These are phyloP conservation scores for Cladobotryum protrusum DNA, from an alignment of 2,329 filamentous ascomycete species.

Conservation along the genomic window DNA sequence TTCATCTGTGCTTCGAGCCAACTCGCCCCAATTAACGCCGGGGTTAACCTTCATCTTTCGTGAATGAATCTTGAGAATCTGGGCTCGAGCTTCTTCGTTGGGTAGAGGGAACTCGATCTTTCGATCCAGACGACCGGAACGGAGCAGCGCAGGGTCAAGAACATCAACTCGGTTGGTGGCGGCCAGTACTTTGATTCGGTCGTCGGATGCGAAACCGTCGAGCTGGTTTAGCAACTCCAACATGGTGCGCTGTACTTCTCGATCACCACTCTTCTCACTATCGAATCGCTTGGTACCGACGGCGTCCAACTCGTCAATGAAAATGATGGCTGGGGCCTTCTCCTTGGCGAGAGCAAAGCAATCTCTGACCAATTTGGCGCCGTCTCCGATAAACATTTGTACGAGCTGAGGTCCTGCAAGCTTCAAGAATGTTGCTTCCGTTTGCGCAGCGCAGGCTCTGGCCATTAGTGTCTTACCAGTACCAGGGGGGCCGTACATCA, in stretches of 20 bases:
- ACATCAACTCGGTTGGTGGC: slow-evolving; percentile 94
- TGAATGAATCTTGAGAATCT: slow-evolving; percentile 96
- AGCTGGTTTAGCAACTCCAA: slow-evolving; percentile 97
- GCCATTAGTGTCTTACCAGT: slow-evolving; percentile 90
- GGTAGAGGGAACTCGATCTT: slow-evolving; percentile 98
- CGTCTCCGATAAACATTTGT: slow-evolving; percentile 99
- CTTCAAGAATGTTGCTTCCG: slow-evolving; percentile 97
- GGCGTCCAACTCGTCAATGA: slow-evolving; percentile 97
- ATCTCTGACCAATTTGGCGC: slow-evolving; percentile 94
- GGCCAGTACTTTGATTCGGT: slow-evolving; percentile 92
- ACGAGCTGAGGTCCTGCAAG: slow-evolving; percentile 95
- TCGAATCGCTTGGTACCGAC: slow-evolving; percentile 99
- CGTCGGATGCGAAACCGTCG: slow-evolving; percentile 94
- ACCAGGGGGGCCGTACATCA: slow-evolving; percentile 95
- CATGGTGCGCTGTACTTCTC: slow-evolving; percentile 98
- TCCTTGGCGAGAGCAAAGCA: slow-evolving; percentile 97
- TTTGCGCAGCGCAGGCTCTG: slow-evolving; percentile 93
- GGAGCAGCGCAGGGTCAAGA: slow-evolving; percentile 81
- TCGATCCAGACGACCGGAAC: slow-evolving; percentile 85
- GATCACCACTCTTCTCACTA: slow-evolving; percentile 93
- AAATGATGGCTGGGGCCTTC: slow-evolving; percentile 98
- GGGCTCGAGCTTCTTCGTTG: slow-evolving; percentile 93
- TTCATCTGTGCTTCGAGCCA: slow-evolving; percentile 95
- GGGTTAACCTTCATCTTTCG: slow-evolving; percentile 97
- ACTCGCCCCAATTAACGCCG: slow-evolving; percentile 88